Conservation (phyloP, 2,329 filamentous ascomycete genomes). For the Arthrobotrys conoides region DNA sequence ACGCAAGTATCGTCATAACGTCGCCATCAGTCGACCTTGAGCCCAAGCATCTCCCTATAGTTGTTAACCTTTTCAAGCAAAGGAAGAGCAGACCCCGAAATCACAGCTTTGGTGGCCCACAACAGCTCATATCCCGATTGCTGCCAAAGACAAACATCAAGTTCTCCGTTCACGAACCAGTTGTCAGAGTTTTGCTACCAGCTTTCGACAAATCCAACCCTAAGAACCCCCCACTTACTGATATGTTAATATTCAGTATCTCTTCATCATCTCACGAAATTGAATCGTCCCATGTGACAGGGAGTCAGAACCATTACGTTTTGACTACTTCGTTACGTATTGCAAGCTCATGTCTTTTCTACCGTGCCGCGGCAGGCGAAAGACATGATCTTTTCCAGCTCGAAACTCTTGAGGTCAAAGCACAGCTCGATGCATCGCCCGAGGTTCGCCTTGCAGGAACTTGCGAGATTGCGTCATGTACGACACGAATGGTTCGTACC, state of each 20-base stretch:
- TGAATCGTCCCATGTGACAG: conserved; percentile 92
- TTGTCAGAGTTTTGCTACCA: conserved; percentile 88
- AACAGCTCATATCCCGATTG: conserved; percentile 86
- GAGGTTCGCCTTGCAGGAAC: conserved; percentile 85
- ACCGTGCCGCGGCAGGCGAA: conserved; percentile 86
- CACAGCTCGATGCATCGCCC: conserved; percentile 86
- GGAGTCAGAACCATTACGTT: conserved; percentile 88
- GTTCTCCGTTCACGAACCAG: conserved; percentile 95
- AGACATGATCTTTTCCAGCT: conserved; percentile 90
- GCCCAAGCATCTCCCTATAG: conserved; percentile 87
- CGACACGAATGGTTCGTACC: conserved; percentile 87
- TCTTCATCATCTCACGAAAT: conserved; percentile 93
- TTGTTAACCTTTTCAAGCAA: conserved; percentile 79
- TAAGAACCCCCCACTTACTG: conserved; percentile 82
- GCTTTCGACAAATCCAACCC: conserved; percentile 75
- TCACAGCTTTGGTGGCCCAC: conserved; percentile 65
- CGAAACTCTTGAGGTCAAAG: conserved; percentile 88
- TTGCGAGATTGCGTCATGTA: conserved; percentile 86
- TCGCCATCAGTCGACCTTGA: conserved; percentile 95
- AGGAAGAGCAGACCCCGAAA: conserved; percentile 67
- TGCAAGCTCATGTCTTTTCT: conserved; percentile 90
- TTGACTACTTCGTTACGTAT: conserved; percentile 85
- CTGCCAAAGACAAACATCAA: conserved; percentile 95
- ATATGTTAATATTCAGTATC: conserved; percentile 93
- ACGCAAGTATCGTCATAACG: conserved; percentile 95